Percentiles rank a stretch among this genome's conserved stretches.
Evolutionary conservation across 768 basidiomycete species (phyloP).

Genomic region (Tricholomella constricta): DNA sequence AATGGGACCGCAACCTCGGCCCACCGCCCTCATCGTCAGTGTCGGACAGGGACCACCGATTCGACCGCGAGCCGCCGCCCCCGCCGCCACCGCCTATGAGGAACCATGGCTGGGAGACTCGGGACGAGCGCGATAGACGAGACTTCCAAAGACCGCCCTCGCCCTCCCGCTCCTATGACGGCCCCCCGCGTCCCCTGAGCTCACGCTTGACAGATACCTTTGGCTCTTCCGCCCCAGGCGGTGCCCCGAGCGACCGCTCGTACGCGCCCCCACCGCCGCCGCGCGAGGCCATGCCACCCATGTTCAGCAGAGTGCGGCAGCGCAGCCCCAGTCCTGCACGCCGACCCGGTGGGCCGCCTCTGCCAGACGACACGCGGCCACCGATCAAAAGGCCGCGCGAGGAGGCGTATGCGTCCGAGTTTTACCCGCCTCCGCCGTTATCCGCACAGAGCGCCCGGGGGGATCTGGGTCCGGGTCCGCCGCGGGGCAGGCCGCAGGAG

Average conservation of each 20-base stretch:
- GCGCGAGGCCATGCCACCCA: conserved; percentile 9
- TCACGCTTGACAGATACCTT: conserved; percentile 23
- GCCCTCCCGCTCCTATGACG: conserved; percentile 19
- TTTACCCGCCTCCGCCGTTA: conserved; percentile 30
- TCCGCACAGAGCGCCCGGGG: conserved; percentile 6
- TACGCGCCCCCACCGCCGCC: conserved; percentile 12
- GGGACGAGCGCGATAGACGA: conserved; percentile 41
- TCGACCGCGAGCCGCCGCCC: conserved; percentile 35
- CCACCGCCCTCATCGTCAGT: conserved; percentile 19
- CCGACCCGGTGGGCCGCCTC: conserved; percentile 29
- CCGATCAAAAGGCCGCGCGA: conserved; percentile 48
- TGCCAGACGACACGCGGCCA: conserved; percentile 45
- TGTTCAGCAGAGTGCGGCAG: conserved; percentile 43
- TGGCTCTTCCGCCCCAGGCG: not conserved
- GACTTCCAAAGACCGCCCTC: conserved; percentile 23
- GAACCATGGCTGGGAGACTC: conserved; percentile 40
- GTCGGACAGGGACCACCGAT: conserved; percentile 37
- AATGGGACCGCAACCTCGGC: conserved; percentile 35
- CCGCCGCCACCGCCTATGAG: conserved; percentile 21
- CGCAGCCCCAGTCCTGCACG: conserved; percentile 47
- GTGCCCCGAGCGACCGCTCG: conserved; percentile 13
- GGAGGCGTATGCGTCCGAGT: conserved; percentile 36
- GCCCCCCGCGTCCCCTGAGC: conserved; percentile 14
- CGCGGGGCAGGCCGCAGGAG: conserved; percentile 19
- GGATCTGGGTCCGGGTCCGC: conserved; percentile 18